A percentile compares a stretch with the other conserved stretches of the same genome.
phyloP scores from a whole-genome alignment of 106 monocot species.

The Dendrobium nobile region DNA sequence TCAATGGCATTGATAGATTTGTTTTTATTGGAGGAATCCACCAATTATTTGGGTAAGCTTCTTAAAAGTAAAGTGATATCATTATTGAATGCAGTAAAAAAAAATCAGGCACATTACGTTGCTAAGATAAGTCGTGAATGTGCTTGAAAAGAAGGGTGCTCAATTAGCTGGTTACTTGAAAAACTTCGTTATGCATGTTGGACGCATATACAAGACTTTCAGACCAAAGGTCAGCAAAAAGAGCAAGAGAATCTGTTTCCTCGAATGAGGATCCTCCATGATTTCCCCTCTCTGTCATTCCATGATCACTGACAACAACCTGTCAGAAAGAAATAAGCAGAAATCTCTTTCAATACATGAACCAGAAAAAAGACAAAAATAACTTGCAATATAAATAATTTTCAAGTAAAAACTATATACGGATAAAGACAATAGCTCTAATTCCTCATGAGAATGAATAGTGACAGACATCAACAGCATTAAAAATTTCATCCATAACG shows the following conservation, averaged over 20 bases:
- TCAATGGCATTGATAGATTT: no score
- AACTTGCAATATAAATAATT: not conserved
- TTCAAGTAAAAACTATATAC: not conserved
- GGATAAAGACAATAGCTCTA: not conserved
- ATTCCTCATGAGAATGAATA: not conserved
- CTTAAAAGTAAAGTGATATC: not conserved
- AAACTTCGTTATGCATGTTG: conserved; percentile 25
- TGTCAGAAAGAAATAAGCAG: conserved; percentile 17
- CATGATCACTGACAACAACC: conserved; percentile 96
- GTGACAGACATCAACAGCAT: not conserved
- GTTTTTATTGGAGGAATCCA: not conserved
- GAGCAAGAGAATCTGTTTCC: conserved; percentile 86
- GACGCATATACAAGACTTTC: conserved; percentile 7
- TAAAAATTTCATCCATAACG: no score
- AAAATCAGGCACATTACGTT: not conserved
- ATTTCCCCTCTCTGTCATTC: conserved; percentile 90
- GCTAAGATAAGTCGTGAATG: not conserved
- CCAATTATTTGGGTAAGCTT: not conserved
- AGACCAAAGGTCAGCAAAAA: conserved; percentile 53
- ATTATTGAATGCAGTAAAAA: not conserved
- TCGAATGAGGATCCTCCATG: conserved; percentile 98
- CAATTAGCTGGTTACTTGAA: conserved; percentile 47
- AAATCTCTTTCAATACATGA: not conserved
- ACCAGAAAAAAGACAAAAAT: not conserved
- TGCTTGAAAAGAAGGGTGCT: not conserved